These are phyloP conservation scores for Chaetothyriales sp. DNA, from an alignment of 2,329 filamentous ascomycete species.

Conservation along the genomic window DNA sequence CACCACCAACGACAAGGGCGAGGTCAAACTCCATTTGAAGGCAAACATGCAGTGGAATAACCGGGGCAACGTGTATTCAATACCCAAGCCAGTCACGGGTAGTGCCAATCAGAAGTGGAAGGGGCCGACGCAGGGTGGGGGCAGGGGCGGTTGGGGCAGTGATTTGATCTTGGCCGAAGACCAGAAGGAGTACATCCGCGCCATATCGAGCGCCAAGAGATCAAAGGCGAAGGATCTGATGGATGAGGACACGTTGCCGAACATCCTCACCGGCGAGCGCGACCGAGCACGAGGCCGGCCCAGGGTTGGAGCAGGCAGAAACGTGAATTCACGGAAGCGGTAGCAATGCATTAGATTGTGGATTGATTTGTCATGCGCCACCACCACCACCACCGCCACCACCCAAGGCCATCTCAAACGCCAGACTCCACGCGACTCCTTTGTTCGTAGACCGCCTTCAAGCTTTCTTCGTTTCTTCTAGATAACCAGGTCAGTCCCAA, in stretches of 20 bases:
- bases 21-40: conserved; percentile 77
- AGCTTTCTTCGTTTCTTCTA: conserved; percentile 23
- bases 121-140: conserved; percentile 46
- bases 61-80: conserved; percentile 77
- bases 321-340: conserved; percentile 63
- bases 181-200: conserved; percentile 76
- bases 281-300: conserved; percentile 51
- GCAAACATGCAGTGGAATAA: conserved; percentile 95
- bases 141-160: conserved; percentile 75
- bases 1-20: conserved; percentile 65
- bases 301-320: conserved; percentile 71
- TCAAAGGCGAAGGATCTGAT: conserved; percentile 67
- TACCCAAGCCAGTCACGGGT: conserved; percentile 79
- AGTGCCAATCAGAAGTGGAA: conserved; percentile 62
- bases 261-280: conserved; percentile 69
- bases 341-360: conserved; percentile 14
- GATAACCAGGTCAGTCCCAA: conserved; percentile 10
- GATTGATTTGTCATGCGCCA: neutral
- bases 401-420: neutral
- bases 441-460: conserved; percentile 1
- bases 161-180: conserved; percentile 81
- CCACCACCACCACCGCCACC: neutral
- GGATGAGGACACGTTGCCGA: conserved; percentile 86
- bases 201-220: conserved; percentile 50
- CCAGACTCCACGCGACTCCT: neutral